A percentile compares a stretch with the other conserved stretches of the same genome.
Conservation (phyloP, 371 early-diverging fungal genomes). For the Lichtheimia corymbifera region DNA sequence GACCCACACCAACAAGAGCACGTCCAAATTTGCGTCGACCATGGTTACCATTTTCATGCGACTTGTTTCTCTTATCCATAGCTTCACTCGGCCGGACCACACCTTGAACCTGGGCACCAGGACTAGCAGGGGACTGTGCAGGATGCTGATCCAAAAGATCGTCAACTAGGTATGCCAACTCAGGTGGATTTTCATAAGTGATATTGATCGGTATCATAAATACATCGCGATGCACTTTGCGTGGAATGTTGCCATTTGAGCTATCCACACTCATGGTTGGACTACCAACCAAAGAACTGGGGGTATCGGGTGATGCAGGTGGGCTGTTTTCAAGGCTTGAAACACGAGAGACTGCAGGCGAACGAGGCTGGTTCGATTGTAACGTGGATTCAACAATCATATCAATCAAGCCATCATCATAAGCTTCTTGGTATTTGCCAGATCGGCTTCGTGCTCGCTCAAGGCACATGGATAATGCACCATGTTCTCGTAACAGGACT, state of each 20-base stretch:
- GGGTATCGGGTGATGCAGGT: constrained; percentile 39
- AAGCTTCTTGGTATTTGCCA: constrained; percentile 44
- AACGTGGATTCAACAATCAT: constrained; percentile 53
- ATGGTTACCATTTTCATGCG: constrained; percentile 20
- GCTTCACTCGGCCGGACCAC: constrained; percentile 45
- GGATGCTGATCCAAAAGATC: constrained; percentile 47
- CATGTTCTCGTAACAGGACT: constrained; percentile 48
- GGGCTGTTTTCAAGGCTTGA: constrained; percentile 31
- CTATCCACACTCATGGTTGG: constrained; percentile 41
- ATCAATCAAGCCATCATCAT: constrained; percentile 45
- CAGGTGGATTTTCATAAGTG: constrained; percentile 49
- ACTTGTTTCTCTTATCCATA: constrained; percentile 38
- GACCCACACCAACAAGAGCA: constrained; percentile 44
- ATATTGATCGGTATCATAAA: constrained; percentile 52
- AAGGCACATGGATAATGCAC: constrained; percentile 38
- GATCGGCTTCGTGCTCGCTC: constrained; percentile 46
- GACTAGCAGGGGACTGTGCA: neutral
- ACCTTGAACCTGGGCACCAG: constrained; percentile 5
- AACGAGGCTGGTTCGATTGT: constrained; percentile 39
- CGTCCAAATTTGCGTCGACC: constrained; percentile 34
- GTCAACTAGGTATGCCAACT: constrained; percentile 41
- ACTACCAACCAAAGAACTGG: constrained; percentile 19
- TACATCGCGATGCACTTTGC: constrained; percentile 36
- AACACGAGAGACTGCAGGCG: constrained; percentile 21
- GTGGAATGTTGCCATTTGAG: constrained; percentile 13